Base-by-base conservation (phyloP, 139 green algal genomes). In the Micractinium sp. region DNA sequence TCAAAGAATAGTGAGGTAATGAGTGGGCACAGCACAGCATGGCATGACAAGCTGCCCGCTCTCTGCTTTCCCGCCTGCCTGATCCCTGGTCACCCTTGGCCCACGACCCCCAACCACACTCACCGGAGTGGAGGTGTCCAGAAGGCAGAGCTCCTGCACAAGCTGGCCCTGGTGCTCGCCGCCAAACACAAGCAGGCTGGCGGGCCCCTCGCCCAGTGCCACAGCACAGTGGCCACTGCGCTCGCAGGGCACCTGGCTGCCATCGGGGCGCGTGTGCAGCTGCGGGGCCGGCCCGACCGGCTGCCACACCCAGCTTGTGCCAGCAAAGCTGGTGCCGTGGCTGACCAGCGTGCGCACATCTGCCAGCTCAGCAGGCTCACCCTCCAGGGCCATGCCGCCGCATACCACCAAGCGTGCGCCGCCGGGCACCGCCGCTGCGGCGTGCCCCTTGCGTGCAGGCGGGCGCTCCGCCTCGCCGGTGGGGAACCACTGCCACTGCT, bases 141-240 rank as follows among this genome's bases (percentile, higher is more conserved):
- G 91, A 88, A 86, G 88, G 87, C 76, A 91, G 9, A 92, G 63
- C 81, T 94, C 92, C 3, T 92, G 74, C 19, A 95, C 38, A 31
- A 94, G 71, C 74, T 93, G 92, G 14, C 93, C 93, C 31, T 92
- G 89, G 69, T 91, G 90, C 73, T 96, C 95, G 33, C 95, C 95
- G 35, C 91, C 91, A 56, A 97, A 90, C 35, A 96, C 67, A 79
- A 96, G 90, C 69, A 97, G 84, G 69, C 95, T 90, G 60, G 87
- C 89, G 39, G 94, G 91, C 20, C 85, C 47, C 9, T 9, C 63
- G 22, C 20, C 47, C n/a, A 96, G 85, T 12, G 83, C 90, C 2
- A 94, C 91, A 14, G 89, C 91, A 47, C 90, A 85, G 82, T 94
- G 90, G 35, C 56, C 90, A 79, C 85, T 91, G 61, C 93, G 92